Base-by-base conservation (phyloP, 2,329 filamentous ascomycete species). In the Apiospora koreana region DNA sequence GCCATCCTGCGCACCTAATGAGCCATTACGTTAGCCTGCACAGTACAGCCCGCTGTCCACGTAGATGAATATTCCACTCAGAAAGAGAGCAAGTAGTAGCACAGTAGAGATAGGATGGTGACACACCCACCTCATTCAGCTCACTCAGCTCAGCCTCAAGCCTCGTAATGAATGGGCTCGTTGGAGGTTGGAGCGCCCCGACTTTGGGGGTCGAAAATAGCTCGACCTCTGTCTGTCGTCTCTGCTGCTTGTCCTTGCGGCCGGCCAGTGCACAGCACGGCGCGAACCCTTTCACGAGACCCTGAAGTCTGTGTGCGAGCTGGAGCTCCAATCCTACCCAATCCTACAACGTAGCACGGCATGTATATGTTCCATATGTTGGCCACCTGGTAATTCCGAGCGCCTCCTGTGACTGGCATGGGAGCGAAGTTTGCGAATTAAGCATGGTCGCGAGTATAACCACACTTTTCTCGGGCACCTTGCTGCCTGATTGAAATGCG, bases 1-100 rank as follows among this genome's bases (percentile, higher is more conserved):
- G 45, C 45, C 31, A 23, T 38, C 54, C 31, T 38, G 28, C 28
- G 18, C 31, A 62, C 18, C 54, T 93, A 38, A 38, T 23, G 7
- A 62, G 35, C 21, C 18, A 31, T 23, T 38, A 43, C 41, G 41
- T 38, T 54, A 35, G 31, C 54, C 21, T 62, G 31, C 21, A 35
- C 9, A 58, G 54, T 21, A 3, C 48, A 8, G 14, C 25, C 41
- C 41, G 41, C 41, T 43, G 41, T 43, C 41, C 14, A 16, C 41
- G 41, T 43, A 41, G 38, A 41, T 41, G 38, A 12, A 9, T 10
- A 41, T 41, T 41, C 2, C 38, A 12, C 38, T 41, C 35, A 38
- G 38, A n/a, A n/a, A n/a, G n/a, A n/a, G n/a, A n/a, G n/a, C n/a
- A n/a, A n/a, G n/a, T n/a, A n/a, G n/a, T n/a, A n/a, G n/a, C n/a